Evolutionary conservation across 768 basidiomycete genomes (phyloP), one percentile per base, ranked within the genome.

Genomic region (Melanogaster broomeanus): DNA sequence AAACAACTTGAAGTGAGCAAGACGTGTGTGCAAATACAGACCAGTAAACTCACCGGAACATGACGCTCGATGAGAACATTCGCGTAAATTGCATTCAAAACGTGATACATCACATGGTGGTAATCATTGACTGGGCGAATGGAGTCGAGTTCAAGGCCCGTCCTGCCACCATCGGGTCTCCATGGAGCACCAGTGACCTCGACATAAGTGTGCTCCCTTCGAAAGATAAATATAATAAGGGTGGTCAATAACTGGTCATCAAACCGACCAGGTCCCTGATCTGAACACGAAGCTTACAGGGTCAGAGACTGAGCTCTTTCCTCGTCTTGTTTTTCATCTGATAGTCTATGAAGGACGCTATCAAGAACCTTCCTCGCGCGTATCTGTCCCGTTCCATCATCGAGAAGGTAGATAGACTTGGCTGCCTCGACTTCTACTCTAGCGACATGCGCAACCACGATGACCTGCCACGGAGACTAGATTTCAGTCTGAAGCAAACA

Each of bases 371-470:
- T 57, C 0, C 41, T 19, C 19, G 51, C 67, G 16, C 4, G 7
- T 24, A 69, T 61, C 4, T 38, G 57, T 16, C 68, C 69, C 25
- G 71, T 72, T 4, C 77, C 77, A 50, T 78, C 77, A 42, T 75
- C 73, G 16, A 76, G 60, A 8, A 4, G 0, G 18, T 58, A 74
- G 5, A 2, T 6, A 30, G 45, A 48, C 11, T 21, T 41, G 38
- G 57, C 48, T 42, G 37, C 2, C 11, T 22, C 19, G 22, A 22
- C 51, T 15, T 45, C 67, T 3, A 68, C 61, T 2, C 61, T 54
- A 35, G 62, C 51, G 11, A 72, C 62, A 55, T 73, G 70, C 1
- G 82, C 82, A 24, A 83, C 82, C 56, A 84, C 74, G 35, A 72
- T 68, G n/a, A 87, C 64, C 66, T 78, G 56, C 24, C 30, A 28